Base-by-base conservation (phyloP, 129 eudicot species). In the Solidago caesia region DNA sequence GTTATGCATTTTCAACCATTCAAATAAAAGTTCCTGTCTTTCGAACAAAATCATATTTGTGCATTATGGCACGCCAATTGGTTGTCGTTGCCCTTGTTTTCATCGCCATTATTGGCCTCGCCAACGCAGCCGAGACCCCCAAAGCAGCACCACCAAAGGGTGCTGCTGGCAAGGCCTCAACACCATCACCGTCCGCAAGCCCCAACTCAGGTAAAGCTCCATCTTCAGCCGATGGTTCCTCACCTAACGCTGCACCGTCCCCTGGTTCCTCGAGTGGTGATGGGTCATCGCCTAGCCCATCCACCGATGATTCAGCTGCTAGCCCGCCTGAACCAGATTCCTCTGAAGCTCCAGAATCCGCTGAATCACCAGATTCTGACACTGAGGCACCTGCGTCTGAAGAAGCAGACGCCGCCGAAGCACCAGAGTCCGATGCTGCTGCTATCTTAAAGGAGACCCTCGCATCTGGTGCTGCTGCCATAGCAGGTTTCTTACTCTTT, bases 1-100 rank as follows among this genome's bases (percentile, higher is more conserved):
- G 16, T 45, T 27, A 67, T 55, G 63, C 78, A 56, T n/a, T 65
- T 79, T 21, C 2, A 5, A 27, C 72, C 5, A 64, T 43, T 53
- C 10, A n/a, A 48, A 56, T 53, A 57, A 72, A 57, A 15, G 45
- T 15, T 47, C 4, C 13, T 3, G 4, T 44, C 12, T 42, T 29
- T n/a, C 52, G 65, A 67, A 46, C n/a, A 53, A 59, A 15, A 8
- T 43, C 12, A 65, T 56, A n/a, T 65, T 43, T 64, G 45, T 42
- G 44, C 26, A 75, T 64, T 71, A 89, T 89, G 96, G 88, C 86
- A 14, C 96, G 88, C 52, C 82, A 76, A 73, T 63, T 74, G 66
- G 47, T 83, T 53, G 81, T 76, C 62, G 64, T 85, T 7, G 85
- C 81, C 6, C 75, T 89, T 3, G 5, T 85, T 69, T 79, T 75